Percentiles rank a stretch among this genome's conserved stretches.
Conservation (phyloP, 2,329 filamentous ascomycete species). For the Mollisiaceae sp. region DNA sequence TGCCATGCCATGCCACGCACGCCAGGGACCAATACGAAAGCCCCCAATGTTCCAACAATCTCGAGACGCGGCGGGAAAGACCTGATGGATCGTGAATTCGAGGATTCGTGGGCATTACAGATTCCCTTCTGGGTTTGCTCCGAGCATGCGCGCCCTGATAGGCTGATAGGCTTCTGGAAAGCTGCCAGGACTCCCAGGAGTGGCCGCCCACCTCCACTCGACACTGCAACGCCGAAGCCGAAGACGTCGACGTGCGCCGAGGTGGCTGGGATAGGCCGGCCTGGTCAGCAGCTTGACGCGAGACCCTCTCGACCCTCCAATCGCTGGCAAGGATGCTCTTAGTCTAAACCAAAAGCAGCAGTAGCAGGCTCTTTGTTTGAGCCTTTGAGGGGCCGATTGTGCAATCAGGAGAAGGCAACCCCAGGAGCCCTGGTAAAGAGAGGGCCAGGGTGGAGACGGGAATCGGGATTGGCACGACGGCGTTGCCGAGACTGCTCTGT, state of each 20-base stretch:
- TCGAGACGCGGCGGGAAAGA: background rate
- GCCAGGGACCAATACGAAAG: background rate
- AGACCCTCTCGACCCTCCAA: background rate
- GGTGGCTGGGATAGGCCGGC: background rate
- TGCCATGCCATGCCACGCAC: background rate
- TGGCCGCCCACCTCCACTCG: too few relatives aligned
- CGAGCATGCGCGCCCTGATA: background rate
- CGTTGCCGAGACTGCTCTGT: background rate
- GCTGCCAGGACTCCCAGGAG: background rate
- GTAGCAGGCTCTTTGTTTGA: too few relatives aligned
- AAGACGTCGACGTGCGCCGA: constrained; percentile 1
- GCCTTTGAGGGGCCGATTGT: background rate
- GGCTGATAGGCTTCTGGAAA: background rate
- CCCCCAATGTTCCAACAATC: background rate
- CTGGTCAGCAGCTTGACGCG: background rate
- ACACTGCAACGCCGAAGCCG: too few relatives aligned
- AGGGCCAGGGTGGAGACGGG: too few relatives aligned
- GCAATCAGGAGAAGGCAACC: background rate
- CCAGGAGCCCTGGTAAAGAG: background rate
- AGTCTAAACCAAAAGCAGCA: background rate
- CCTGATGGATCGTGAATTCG: too few relatives aligned
- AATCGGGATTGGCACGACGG: background rate
- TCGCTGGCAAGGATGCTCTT: background rate
- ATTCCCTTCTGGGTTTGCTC: constrained; percentile 4
- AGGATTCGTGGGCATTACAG: background rate